Percentiles rank a stretch among this genome's conserved stretches.
Evolutionary conservation across 805 yeast species (phyloP).

Genomic region (Metschnikowia aberdeeniae): DNA sequence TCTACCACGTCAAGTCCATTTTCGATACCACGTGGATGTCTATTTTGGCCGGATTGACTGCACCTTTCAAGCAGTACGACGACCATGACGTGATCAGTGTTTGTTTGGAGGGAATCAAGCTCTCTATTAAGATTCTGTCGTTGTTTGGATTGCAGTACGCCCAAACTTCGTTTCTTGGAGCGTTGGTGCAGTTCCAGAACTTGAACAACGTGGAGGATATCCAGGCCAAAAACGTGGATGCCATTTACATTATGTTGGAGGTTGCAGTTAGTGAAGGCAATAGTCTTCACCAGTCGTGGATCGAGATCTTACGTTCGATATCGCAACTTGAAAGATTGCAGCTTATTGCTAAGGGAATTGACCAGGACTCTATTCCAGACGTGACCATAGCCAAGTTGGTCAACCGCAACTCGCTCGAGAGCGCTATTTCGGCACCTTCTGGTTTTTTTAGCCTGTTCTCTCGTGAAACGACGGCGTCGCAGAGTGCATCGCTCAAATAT

Average conservation of each 20-base stretch:
- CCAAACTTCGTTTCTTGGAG: slow-evolving; percentile 83
- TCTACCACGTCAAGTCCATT: slow-evolving; percentile 87
- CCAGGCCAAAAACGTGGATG: slow-evolving; percentile 74
- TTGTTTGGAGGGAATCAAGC: slow-evolving; percentile 81
- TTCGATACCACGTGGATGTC: slow-evolving; percentile 98
- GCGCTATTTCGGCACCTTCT: slow-evolving; percentile 38
- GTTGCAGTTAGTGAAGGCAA: slow-evolving; percentile 81
- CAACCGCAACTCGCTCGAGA: slow-evolving; percentile 45
- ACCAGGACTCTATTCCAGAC: slow-evolving; percentile 82
- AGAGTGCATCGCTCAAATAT: slow-evolving; percentile 65
- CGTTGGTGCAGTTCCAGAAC: slow-evolving; percentile 82
- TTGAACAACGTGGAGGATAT: slow-evolving; percentile 75
- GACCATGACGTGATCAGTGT: slow-evolving; percentile 63
- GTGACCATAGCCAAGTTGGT: slow-evolving; percentile 71
- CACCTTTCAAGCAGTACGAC: slow-evolving; percentile 86
- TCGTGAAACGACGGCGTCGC: slow-evolving; percentile 49
- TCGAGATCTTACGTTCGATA: slow-evolving; percentile 70
- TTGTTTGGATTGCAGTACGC: slow-evolving; percentile 81
- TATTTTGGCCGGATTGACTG: slow-evolving; percentile 86
- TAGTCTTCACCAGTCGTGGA: slow-evolving; percentile 70
- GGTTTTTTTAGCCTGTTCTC: slow-evolving; percentile 58
- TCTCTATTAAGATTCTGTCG: slow-evolving; percentile 79
- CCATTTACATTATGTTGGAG: slow-evolving; percentile 68
- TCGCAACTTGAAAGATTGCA: slow-evolving; percentile 92
- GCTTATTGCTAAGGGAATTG: slow-evolving; percentile 80